These are phyloP conservation scores for Lactifluus subvellereus DNA, from an alignment of 768 basidiomycete species.

Conservation along the genomic window DNA sequence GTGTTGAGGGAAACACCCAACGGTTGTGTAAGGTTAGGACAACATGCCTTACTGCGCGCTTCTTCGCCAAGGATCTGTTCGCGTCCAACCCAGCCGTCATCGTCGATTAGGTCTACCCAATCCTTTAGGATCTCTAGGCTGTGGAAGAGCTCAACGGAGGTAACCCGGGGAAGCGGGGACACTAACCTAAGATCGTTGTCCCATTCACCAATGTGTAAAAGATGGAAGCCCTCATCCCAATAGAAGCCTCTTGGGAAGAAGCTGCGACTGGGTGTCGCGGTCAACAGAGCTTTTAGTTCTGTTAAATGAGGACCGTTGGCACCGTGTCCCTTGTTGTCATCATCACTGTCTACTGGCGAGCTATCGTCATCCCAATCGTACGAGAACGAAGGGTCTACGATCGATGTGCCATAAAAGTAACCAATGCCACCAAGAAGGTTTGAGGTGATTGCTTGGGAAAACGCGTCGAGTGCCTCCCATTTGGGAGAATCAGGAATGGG, in stretches of 20 bases:
- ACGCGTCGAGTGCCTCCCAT: slow-evolving; percentile 49
- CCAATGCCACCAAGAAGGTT: slow-evolving; percentile 91
- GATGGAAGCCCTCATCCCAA: slow-evolving; percentile 98
- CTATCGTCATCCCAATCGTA: slow-evolving; percentile 84
- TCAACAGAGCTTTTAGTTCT: slow-evolving; percentile 70
- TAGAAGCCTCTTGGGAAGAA: slow-evolving; percentile 99
- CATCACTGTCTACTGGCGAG: slow-evolving; percentile 38
- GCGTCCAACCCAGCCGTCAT: slow-evolving; percentile 91
- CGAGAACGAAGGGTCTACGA: slow-evolving; percentile 78
- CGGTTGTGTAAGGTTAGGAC: background rate
- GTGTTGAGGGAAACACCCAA: background rate
- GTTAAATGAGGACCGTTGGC: slow-evolving; percentile 59
- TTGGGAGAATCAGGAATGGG: slow-evolving; percentile 56
- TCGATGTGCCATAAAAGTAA: slow-evolving; percentile 89
- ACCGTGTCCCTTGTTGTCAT: slow-evolving; percentile 37
- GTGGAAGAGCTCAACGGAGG: background rate
- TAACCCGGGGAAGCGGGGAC: background rate
- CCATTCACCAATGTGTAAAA: slow-evolving; percentile 87
- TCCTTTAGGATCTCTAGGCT: slow-evolving; percentile 85
- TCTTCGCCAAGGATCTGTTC: slow-evolving; percentile 98
- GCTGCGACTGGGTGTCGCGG: slow-evolving; percentile 91
- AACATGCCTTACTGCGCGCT: slow-evolving; percentile 79
- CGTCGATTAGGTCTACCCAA: slow-evolving; percentile 89
- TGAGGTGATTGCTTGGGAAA: slow-evolving; percentile 85
- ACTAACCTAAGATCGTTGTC: slow-evolving; percentile 78